Conservation (phyloP, 2,329 filamentous ascomycete species). For the Neofusicoccum sp. region DNA sequence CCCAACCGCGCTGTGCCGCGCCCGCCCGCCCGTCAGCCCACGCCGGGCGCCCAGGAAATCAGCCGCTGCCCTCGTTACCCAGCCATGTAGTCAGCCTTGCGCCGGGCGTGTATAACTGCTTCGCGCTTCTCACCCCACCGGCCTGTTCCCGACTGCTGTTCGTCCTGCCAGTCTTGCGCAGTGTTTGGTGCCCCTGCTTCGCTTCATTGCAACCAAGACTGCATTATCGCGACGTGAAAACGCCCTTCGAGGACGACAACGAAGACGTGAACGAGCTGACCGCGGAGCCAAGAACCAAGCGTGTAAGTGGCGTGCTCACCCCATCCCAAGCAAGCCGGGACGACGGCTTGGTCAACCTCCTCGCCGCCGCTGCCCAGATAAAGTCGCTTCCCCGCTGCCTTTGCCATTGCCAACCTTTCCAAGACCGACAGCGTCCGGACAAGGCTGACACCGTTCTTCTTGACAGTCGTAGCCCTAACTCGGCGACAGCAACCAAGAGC, state of each 20-base stretch:
- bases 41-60: too few relatives aligned
- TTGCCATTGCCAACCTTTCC: not conserved
- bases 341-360: not conserved
- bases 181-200: too few relatives aligned
- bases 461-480: not conserved
- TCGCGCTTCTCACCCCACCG: not conserved
- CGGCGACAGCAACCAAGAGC: not conserved
- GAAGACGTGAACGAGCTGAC: not conserved
- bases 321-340: not conserved
- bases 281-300: not conserved
- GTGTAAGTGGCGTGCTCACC: constrained; percentile 6
- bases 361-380: too few relatives aligned
- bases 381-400: not conserved
- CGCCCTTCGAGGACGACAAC: not conserved
- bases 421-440: not conserved
- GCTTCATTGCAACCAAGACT: too few relatives aligned
- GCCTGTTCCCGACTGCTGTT: not conserved
- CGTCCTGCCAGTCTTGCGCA: not conserved
- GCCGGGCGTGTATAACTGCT: not conserved
- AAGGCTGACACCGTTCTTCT: not conserved
- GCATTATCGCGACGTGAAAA: not conserved
- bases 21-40: constrained; percentile 5
- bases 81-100: not conserved
- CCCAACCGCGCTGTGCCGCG: not conserved
- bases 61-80: not conserved